These are phyloP conservation scores for Cucumis hystrix DNA, from an alignment of 306 rosid species.

Conservation along the genomic window DNA sequence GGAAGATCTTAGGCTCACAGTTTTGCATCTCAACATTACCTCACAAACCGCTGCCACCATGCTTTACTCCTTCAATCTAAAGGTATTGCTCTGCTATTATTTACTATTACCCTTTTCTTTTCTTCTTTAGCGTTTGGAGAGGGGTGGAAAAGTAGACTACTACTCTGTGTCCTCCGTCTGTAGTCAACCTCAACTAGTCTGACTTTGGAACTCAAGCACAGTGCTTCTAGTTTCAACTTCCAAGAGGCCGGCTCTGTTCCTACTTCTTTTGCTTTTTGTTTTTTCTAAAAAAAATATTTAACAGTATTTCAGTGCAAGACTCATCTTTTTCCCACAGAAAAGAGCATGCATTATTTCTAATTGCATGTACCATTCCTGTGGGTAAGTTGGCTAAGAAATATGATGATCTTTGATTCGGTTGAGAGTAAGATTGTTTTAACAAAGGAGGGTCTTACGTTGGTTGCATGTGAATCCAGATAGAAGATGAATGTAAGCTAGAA, in stretches of 20 bases:
- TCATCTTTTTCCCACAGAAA: not conserved
- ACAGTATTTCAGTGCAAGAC: no score
- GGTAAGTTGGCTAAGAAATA: not conserved
- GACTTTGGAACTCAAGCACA: not conserved
- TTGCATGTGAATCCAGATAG: slow-evolving; percentile 38
- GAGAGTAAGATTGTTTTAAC: not conserved
- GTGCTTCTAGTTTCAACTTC: not conserved
- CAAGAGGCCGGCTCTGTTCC: not conserved
- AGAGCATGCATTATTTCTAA: not conserved
- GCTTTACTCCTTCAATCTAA: slow-evolving; percentile 84
- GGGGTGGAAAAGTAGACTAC: not conserved
- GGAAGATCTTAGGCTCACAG: slow-evolving; percentile 61
- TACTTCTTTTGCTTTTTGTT: not conserved
- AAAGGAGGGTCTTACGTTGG: not conserved
- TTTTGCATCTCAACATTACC: slow-evolving; percentile 81
- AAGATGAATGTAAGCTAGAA: slow-evolving; percentile 63
- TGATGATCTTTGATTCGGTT: not conserved
- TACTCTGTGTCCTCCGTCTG: not conserved
- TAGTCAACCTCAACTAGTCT: not conserved
- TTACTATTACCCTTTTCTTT: not conserved
- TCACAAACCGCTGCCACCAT: slow-evolving; percentile 40
- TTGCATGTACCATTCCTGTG: not conserved
- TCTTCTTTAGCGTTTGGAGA: not conserved
- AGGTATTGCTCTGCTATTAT: slow-evolving; percentile 28
- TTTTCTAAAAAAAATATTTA: not conserved